Conservation (phyloP, 2,329 filamentous ascomycete species). For the Calcarisporium arbuscula region DNA sequence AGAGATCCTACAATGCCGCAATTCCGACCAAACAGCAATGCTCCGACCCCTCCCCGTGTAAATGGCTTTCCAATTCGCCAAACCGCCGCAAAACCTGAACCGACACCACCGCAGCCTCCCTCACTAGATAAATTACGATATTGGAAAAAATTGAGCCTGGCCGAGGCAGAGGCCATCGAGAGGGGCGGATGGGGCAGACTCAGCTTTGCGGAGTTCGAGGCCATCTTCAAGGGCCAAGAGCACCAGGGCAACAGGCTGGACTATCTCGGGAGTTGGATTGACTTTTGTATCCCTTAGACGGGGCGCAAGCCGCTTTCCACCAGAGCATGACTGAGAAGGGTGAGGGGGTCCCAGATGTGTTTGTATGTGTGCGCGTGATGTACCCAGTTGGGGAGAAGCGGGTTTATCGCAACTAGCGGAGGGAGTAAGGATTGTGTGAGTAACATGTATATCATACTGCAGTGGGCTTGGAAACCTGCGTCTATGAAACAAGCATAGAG, state of each 20-base stretch:
- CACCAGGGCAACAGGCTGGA: slow-evolving; percentile 59
- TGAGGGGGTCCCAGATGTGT: neutral
- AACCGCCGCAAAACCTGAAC: slow-evolving; percentile 11
- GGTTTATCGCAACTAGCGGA: too few relatives aligned
- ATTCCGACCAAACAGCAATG: slow-evolving; percentile 52
- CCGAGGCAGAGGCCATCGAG: slow-evolving; percentile 61
- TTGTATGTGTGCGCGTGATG: too few relatives aligned
- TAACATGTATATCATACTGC: too few relatives aligned
- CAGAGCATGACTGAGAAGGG: neutral
- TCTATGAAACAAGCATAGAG: too few relatives aligned
- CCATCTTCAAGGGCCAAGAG: slow-evolving; percentile 62
- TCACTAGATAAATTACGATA: slow-evolving; percentile 31
- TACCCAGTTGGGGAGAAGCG: too few relatives aligned
- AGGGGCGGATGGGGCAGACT: slow-evolving; percentile 77
- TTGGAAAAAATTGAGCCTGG: slow-evolving; percentile 53
- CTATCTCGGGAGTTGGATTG: slow-evolving; percentile 87
- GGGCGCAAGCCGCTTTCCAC: neutral
- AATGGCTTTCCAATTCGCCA: slow-evolving; percentile 1
- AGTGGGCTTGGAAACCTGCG: too few relatives aligned
- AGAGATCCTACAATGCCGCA: slow-evolving; percentile 63
- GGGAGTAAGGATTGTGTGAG: too few relatives aligned
- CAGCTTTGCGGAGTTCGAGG: slow-evolving; percentile 72
- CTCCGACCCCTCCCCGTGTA: slow-evolving; percentile 4
- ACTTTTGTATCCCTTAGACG: slow-evolving; percentile 61
- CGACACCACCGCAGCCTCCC: too few relatives aligned